phyloP scores from a whole-genome alignment of 2,329 filamentous ascomycete genomes.

The Aspergillus sp. region DNA sequence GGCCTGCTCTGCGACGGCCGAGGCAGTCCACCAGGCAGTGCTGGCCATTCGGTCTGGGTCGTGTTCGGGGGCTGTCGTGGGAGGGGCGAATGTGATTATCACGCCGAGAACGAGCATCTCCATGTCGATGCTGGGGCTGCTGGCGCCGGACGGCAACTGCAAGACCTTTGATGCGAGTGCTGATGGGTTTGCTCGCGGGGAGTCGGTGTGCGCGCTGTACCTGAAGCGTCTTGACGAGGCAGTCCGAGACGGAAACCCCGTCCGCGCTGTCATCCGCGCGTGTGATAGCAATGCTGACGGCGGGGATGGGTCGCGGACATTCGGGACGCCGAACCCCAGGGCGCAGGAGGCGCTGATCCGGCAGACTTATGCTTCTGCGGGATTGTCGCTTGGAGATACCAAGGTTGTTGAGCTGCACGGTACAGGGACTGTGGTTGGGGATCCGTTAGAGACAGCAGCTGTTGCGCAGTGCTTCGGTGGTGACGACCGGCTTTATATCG shows the following conservation, averaged over 20 bases:
- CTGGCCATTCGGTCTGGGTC: constrained; percentile 16
- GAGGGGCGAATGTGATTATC: constrained; percentile 34
- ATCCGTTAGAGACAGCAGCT: constrained; percentile 6
- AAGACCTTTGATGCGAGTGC: constrained; percentile 27
- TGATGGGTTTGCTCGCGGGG: constrained; percentile 32
- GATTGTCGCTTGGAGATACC: background rate
- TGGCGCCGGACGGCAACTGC: constrained; percentile 30
- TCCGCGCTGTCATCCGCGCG: constrained; percentile 29
- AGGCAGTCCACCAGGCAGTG: constrained; percentile 28
- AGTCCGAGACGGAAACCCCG: constrained; percentile 26
- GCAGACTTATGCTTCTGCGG: background rate
- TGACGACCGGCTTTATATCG: background rate
- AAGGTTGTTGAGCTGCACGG: constrained; percentile 6
- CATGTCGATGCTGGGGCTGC: constrained; percentile 31
- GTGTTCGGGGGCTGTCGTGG: constrained; percentile 28
- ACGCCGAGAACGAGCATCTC: constrained; percentile 23
- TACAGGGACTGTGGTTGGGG: constrained; percentile 12
- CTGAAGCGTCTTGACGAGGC: constrained; percentile 31
- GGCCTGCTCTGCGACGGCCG: constrained; percentile 38
- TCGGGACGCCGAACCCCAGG: background rate
- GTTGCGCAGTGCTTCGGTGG: constrained; percentile 7
- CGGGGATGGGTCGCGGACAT: background rate
- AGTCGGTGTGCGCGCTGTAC: constrained; percentile 29
- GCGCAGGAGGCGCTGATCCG: constrained; percentile 10
- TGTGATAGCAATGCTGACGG: constrained; percentile 26